Percentiles rank a stretch among this genome's conserved stretches.
These are phyloP conservation scores for Cordyceps cicadae DNA, from an alignment of 2,329 filamentous ascomycete species.

Conservation along the genomic window DNA sequence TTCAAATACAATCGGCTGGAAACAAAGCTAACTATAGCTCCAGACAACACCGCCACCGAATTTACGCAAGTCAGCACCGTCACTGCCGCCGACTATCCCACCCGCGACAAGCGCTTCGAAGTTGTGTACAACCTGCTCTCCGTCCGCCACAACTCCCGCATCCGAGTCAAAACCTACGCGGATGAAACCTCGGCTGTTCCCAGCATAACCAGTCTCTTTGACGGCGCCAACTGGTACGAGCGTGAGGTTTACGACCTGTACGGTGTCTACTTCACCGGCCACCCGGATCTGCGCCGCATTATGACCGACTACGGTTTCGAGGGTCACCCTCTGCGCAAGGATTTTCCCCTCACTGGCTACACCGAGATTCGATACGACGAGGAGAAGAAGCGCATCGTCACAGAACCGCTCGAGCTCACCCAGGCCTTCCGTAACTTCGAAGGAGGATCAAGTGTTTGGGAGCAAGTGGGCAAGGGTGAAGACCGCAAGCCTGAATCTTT, in stretches of 20 bases:
- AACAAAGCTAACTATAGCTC: not conserved
- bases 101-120: slow-evolving; percentile 91
- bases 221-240: slow-evolving; percentile 98
- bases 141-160: slow-evolving; percentile 90
- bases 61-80: slow-evolving; percentile 91
- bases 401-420: slow-evolving; percentile 93
- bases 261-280: slow-evolving; percentile 90
- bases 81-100: slow-evolving; percentile 92
- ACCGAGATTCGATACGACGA: slow-evolving; percentile 97
- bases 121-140: slow-evolving; percentile 96
- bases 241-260: slow-evolving; percentile 96
- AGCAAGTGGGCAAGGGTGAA: slow-evolving; percentile 58
- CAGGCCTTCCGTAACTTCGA: slow-evolving; percentile 99
- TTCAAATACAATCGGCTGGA: not conserved
- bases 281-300: slow-evolving; percentile 92
- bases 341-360: slow-evolving; percentile 96
- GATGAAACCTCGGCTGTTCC: slow-evolving; percentile 93
- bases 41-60: slow-evolving; percentile 92
- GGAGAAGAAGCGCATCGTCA: slow-evolving; percentile 99
- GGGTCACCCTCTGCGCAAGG: slow-evolving; percentile 92
- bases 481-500: slow-evolving; percentile 79
- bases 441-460: slow-evolving; percentile 67
- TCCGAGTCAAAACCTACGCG: slow-evolving; percentile 97
- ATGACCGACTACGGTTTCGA: slow-evolving; percentile 99
- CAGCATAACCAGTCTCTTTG: slow-evolving; percentile 75